Base-by-base conservation (phyloP, 2,329 filamentous ascomycete species). In the Fusarium verticillioides region DNA sequence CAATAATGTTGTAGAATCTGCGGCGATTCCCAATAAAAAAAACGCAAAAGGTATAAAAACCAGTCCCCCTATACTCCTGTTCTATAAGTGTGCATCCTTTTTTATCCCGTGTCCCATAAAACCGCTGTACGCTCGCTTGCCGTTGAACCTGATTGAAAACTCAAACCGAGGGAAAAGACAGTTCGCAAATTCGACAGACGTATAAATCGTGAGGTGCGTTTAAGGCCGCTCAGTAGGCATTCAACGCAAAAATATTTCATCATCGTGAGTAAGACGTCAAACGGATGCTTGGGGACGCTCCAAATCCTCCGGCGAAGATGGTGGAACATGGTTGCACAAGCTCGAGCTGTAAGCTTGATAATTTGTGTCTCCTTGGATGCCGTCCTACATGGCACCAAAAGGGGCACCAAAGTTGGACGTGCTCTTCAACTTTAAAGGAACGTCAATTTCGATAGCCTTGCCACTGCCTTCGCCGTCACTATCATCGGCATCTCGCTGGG, bases 401-500 rank as follows among this genome's bases (percentile, higher is more conserved):
- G 85, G 85, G 26, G 84, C 83, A 18, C 85, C 85, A 76, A 87
- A 87, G 72, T 87, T 87, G 69, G 79, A 83, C 23, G 83, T 85
- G 32, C 77, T 81, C 74, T 80, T 85, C 44, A 87, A 78, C 74
- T 83, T 85, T 36, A 87, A 79, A 4, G 85, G 84, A 34, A 87
- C 81, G 30, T 87, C 85, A n/a, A 75, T 68, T 47, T 84, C 82
- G 21, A 82, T 75, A 8, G 74, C 77, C 37, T 81, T 80, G 37
- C 66, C 69, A 30, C 64, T 60, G 15, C 58, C 52, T 68, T 79
- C 77, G 37, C 62, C 68, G n/a, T 77, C 71, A 23, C 75, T 74
- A 30, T 80, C 80, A 42, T 75, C 74, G 12, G 68, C 69, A 37
- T 75, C 65, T n/a, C 64, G 56, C 56, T 67, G 68, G n/a, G 60